A percentile compares a stretch with the other conserved stretches of the same genome.
Evolutionary conservation across 139 green algal genomes (phyloP).

Genomic region (Chlorella ohadii): DNA sequence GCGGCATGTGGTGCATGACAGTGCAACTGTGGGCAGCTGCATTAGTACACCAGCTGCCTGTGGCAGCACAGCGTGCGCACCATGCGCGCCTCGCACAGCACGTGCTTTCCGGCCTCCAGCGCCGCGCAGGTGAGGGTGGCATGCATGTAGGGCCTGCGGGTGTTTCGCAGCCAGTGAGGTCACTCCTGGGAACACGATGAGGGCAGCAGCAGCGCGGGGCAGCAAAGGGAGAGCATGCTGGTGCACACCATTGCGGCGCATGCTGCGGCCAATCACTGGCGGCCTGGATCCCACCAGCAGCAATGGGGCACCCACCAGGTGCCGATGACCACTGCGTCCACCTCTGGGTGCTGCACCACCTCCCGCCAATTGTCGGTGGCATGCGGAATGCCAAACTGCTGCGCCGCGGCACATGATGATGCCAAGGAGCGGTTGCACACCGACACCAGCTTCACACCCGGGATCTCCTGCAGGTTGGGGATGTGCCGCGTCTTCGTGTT

Average conservation of each 20-base stretch:
- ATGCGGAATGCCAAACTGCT: constrained; percentile 27
- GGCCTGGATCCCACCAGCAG: neutral
- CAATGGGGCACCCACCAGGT: constrained; percentile 26
- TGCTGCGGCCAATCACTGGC: no score
- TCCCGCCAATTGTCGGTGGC: constrained; percentile 37
- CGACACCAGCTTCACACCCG: constrained; percentile 27
- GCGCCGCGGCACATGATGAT: constrained; percentile 4
- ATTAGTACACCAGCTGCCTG: no score
- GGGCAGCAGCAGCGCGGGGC: no score
- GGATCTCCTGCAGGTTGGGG: constrained; percentile 35
- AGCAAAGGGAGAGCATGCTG: no score
- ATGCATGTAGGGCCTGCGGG: constrained; percentile 42
- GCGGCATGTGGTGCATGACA: no score
- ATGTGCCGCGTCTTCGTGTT: constrained; percentile 54
- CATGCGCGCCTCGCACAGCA: constrained; percentile 53
- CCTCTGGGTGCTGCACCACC: constrained; percentile 25
- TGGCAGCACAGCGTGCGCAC: no score
- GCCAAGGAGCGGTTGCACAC: constrained; percentile 40
- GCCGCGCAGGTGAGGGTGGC: constrained; percentile 23
- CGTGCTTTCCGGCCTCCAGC: constrained; percentile 49
- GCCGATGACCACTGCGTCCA: constrained; percentile 50
- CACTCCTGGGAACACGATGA: no score
- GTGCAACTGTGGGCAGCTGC: no score
- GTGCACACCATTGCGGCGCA: no score
- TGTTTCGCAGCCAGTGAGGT: no score